Evolutionary conservation across 495 filamentous ascomycete genomes (phyloP).

Genomic region (Parathielavia hyrcaniae): DNA sequence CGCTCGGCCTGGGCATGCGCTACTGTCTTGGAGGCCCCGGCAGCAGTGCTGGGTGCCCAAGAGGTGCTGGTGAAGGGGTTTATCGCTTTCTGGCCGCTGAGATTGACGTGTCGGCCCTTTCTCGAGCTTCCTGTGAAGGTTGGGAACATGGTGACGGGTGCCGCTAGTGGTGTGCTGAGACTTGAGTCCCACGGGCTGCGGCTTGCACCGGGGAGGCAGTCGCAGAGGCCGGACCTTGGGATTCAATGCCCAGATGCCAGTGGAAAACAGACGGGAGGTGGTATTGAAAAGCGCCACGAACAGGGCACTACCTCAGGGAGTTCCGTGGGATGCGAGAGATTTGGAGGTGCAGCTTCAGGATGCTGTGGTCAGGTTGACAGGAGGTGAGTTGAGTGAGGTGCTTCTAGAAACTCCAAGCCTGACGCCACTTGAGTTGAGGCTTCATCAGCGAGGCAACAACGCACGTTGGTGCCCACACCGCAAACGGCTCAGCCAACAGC

Average conservation of each 20-base stretch:
- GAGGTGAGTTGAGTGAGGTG: too few species aligned
- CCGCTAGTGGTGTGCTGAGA: background rate
- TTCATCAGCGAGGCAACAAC: background rate
- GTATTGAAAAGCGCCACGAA: too few species aligned
- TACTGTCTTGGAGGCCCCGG: slow-evolving; percentile 67
- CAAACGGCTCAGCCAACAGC: background rate
- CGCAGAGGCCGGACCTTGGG: too few species aligned
- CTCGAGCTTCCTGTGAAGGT: slow-evolving; percentile 84
- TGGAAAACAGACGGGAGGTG: too few species aligned
- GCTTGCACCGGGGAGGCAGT: too few species aligned
- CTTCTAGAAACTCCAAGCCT: too few species aligned
- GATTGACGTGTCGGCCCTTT: slow-evolving; percentile 83
- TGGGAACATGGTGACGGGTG: slow-evolving; percentile 60
- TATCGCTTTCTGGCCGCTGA: slow-evolving; percentile 68
- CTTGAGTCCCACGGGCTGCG: background rate
- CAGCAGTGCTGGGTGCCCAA: slow-evolving; percentile 39
- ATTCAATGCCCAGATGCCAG: too few species aligned
- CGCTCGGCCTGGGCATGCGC: slow-evolving; percentile 83
- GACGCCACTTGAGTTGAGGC: background rate
- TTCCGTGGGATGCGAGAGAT: too few species aligned
- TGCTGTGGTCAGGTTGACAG: too few species aligned
- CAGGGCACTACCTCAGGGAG: too few species aligned
- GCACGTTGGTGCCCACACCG: background rate
- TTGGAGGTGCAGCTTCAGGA: too few species aligned
- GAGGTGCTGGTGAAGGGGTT: slow-evolving; percentile 64